Percentiles rank a stretch among this genome's conserved stretches.
Conservation (phyloP, 2,329 filamentous ascomycete species). For the Fusarium denticulatum region DNA sequence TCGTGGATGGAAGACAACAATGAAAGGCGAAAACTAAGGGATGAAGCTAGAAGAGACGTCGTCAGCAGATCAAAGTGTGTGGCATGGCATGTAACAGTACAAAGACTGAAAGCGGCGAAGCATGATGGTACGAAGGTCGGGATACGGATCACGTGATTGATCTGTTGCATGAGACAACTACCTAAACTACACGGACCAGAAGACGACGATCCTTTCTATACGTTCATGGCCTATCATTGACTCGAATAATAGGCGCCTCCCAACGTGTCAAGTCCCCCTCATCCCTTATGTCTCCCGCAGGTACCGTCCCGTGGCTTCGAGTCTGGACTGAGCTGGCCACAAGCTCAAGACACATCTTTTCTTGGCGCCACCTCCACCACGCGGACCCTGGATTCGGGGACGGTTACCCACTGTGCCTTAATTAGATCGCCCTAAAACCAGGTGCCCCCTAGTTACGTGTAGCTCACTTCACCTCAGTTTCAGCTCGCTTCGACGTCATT, state of each 20-base stretch:
- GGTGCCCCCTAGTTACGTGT: slow-evolving; percentile 10
- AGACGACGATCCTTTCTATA: not conserved
- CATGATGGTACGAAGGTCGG: slow-evolving; percentile 24
- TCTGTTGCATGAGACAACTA: slow-evolving; percentile 7
- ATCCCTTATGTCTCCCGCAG: not conserved
- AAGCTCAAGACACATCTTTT: slow-evolving; percentile 19
- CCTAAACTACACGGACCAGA: not conserved
- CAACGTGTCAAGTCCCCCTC: not conserved
- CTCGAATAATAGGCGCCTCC: not conserved
- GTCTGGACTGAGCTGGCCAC: slow-evolving; percentile 12
- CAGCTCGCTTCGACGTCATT: slow-evolving; percentile 35
- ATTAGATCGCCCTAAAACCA: slow-evolving; percentile 26
- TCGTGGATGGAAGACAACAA: slow-evolving; percentile 18
- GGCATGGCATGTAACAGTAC: slow-evolving; percentile 15
- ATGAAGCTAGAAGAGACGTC: slow-evolving; percentile 34
- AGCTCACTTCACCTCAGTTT: too few relatives aligned
- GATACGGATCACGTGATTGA: slow-evolving; percentile 29
- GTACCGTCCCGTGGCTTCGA: slow-evolving; percentile 8
- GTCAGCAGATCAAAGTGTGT: slow-evolving; percentile 26
- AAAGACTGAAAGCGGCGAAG: slow-evolving; percentile 36
- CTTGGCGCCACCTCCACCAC: slow-evolving; percentile 39
- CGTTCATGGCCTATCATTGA: not conserved
- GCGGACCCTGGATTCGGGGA: slow-evolving; percentile 36
- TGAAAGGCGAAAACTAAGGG: slow-evolving; percentile 32
- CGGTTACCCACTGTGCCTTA: slow-evolving; percentile 34